Conservation (phyloP, 148 eudicot genomes). For the Fagopyrum tataricum region DNA sequence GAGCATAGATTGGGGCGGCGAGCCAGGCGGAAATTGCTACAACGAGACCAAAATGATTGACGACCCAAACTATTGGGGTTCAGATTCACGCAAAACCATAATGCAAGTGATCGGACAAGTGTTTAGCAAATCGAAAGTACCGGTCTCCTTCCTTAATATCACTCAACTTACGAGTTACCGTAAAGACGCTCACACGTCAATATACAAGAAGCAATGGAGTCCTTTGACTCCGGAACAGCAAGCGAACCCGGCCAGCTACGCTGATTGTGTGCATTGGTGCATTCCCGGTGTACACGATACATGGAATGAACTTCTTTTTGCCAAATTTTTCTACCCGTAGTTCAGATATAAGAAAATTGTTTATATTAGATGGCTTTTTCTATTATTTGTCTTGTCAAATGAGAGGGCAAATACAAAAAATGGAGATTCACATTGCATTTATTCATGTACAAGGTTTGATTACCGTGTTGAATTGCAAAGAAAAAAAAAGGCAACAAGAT, state of each 20-base stretch:
- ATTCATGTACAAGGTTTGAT: too few species aligned
- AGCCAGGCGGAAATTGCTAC: constrained; percentile 65
- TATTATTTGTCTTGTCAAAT: too few species aligned
- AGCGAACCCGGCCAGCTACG: constrained; percentile 72
- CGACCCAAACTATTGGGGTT: constrained; percentile 72
- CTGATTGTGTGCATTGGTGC: constrained; percentile 96
- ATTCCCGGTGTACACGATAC: constrained; percentile 88
- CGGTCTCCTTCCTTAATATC: constrained; percentile 75
- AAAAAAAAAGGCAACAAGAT: too few species aligned
- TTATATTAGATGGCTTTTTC: too few species aligned
- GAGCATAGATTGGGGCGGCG: constrained; percentile 80
- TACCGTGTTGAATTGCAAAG: too few species aligned
- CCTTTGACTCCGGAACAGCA: constrained; percentile 64
- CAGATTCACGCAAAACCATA: constrained; percentile 50
- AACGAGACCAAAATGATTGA: constrained; percentile 64
- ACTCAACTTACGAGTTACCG: constrained; percentile 75
- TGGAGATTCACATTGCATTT: too few species aligned
- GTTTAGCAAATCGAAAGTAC: constrained; percentile 44
- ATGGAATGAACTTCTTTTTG: constrained; percentile 78
- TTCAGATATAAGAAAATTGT: neutral
- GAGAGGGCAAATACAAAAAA: too few species aligned
- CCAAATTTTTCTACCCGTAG: constrained; percentile 19
- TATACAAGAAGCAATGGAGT: constrained; percentile 85
- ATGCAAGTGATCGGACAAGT: constrained; percentile 71
- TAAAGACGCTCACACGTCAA: constrained; percentile 86